phyloP scores from a whole-genome alignment of 2,329 filamentous ascomycete species.

The Mycosphaerella sp. region DNA sequence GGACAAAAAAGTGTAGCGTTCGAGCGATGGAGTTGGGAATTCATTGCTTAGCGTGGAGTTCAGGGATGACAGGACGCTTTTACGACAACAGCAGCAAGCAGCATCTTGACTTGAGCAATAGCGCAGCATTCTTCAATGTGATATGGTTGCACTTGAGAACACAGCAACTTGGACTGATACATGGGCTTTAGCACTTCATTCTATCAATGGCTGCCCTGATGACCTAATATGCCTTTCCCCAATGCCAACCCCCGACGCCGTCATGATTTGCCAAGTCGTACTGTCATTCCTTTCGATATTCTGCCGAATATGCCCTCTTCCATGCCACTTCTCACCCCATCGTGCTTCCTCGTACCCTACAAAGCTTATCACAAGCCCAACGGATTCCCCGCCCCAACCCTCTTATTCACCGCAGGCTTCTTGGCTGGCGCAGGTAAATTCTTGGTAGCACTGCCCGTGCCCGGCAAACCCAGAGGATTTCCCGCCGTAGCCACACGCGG shows the following conservation, averaged over 20 bases:
- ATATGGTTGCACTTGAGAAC: neutral
- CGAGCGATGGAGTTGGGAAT: constrained; percentile 14
- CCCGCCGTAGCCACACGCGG: constrained; percentile 40
- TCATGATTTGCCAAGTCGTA: neutral
- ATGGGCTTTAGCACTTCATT: too few relatives aligned
- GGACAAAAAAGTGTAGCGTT: constrained; percentile 15
- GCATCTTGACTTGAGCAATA: constrained; percentile 23
- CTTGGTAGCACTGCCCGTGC: constrained; percentile 11
- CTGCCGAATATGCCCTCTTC: neutral
- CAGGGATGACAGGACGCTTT: constrained; percentile 19
- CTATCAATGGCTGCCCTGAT: too few relatives aligned
- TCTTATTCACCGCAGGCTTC: neutral
- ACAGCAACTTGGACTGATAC: neutral
- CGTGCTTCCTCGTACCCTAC: neutral
- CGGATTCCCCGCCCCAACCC: neutral
- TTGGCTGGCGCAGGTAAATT: neutral
- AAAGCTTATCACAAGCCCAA: neutral
- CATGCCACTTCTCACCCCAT: neutral
- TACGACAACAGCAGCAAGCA: constrained; percentile 4
- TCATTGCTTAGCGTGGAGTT: constrained; percentile 20
- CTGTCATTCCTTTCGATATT: too few relatives aligned
- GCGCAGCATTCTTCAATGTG: constrained; percentile 1
- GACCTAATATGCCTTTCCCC: neutral
- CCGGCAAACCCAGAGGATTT: constrained; percentile 43
- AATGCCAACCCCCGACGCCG: neutral